Conservation (phyloP, 2,329 filamentous ascomycete genomes). For the Pochonia chlamydosporia region DNA sequence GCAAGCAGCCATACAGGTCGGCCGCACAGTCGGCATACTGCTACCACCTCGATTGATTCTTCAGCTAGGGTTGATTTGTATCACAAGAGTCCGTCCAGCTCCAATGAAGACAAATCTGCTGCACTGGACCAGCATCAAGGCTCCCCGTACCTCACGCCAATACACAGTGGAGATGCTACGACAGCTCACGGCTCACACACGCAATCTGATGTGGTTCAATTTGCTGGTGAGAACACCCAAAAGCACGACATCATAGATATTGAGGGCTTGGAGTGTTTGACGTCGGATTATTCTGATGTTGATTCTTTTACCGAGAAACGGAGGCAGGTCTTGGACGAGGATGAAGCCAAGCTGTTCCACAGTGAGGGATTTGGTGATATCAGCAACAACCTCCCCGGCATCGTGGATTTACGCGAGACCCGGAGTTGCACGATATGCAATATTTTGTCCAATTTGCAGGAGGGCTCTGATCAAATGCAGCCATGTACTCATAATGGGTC, state of each 20-base stretch:
- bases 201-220: not conserved
- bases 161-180: slow-evolving; percentile 1
- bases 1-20: slow-evolving; percentile 33
- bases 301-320: slow-evolving; percentile 25
- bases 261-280: slow-evolving; percentile 9
- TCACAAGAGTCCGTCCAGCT: not conserved
- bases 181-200: too few relatives aligned
- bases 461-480: not conserved
- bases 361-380: slow-evolving; percentile 27
- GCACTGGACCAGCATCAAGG: slow-evolving; percentile 1
- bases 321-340: slow-evolving; percentile 16
- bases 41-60: slow-evolving; percentile 37
- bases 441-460: slow-evolving; percentile 5
- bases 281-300: slow-evolving; percentile 20
- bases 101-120: slow-evolving; percentile 1
- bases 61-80: slow-evolving; percentile 11
- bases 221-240: not conserved
- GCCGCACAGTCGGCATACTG: slow-evolving; percentile 37
- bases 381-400: slow-evolving; percentile 10
- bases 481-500: slow-evolving; percentile 7
- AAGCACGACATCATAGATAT: not conserved
- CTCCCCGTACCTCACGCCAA: slow-evolving; percentile 1
- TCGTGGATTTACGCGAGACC: not conserved
- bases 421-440: slow-evolving; percentile 11
- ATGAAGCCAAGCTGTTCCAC: slow-evolving; percentile 31